phyloP scores from a whole-genome alignment of 2,329 filamentous ascomycete species.

The Tolypocladium nubicola region DNA sequence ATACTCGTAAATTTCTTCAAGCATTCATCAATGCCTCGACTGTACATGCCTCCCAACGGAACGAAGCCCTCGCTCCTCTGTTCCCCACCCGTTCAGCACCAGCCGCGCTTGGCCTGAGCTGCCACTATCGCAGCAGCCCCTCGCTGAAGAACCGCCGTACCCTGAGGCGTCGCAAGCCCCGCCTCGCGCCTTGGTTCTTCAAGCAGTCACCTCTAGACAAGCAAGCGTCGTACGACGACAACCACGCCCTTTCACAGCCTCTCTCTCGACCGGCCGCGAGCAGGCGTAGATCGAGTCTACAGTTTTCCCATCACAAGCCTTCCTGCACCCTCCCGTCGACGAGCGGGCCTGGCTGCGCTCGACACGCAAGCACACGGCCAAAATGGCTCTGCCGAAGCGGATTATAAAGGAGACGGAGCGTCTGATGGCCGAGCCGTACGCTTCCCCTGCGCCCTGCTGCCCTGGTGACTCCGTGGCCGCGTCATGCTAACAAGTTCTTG shows the following conservation, averaged over 20 bases:
- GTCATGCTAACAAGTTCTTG: conserved; percentile 7
- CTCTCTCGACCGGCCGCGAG: neutral
- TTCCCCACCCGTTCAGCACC: neutral
- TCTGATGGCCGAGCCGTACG: conserved; percentile 91
- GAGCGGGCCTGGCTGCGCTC: neutral
- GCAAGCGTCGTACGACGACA: neutral
- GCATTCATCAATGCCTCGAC: too few relatives aligned
- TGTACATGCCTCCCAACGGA: neutral
- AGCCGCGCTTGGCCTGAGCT: neutral
- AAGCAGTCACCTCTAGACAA: neutral
- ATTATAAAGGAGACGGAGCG: conserved; percentile 99
- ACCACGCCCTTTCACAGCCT: neutral
- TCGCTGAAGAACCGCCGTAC: neutral
- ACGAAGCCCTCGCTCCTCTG: neutral
- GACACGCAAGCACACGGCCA: conserved; percentile 1
- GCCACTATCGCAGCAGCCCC: neutral
- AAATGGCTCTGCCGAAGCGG: conserved; percentile 79
- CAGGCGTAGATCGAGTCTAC: neutral
- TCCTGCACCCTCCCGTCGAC: neutral
- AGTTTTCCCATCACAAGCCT: neutral
- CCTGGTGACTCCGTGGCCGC: neutral
- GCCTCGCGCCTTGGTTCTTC: neutral
- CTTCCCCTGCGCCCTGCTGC: neutral
- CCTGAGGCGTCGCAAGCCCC: neutral
- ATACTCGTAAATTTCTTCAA: neutral